A percentile compares a stretch with the other conserved stretches of the same genome.
Conservation (phyloP, 148 eudicot genomes). For the Pharnaceum exiguum region DNA sequence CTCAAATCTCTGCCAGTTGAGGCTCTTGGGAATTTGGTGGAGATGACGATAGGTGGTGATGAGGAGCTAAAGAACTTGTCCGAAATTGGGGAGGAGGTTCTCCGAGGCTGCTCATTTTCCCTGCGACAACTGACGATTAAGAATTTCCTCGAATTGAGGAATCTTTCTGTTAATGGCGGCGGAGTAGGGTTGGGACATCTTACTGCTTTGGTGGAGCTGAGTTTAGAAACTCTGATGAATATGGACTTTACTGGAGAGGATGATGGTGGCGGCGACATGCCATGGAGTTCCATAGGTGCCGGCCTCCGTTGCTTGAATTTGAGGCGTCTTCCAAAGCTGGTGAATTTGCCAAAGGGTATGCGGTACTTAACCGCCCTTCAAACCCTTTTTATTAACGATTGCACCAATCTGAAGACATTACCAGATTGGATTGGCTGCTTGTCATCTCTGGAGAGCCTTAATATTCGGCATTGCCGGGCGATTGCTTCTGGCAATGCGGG, state of each 20-base stretch:
- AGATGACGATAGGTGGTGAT: too few species aligned
- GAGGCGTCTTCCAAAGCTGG: not conserved
- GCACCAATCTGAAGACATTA: not conserved
- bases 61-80: too few species aligned
- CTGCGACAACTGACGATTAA: constrained; percentile 12
- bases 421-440: constrained; percentile 18
- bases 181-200: constrained; percentile 15
- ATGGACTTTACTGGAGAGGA: constrained; percentile 11
- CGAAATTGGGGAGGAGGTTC: too few species aligned
- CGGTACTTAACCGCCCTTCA: constrained; percentile 5
- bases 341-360: constrained; percentile 13
- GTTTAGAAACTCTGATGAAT: not conserved
- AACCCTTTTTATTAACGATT: not conserved
- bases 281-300: constrained; percentile 19
- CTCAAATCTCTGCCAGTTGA: too few species aligned
- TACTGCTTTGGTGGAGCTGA: constrained; percentile 4
- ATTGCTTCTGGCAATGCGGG: constrained; percentile 8
- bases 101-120: constrained; percentile 3
- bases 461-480: not conserved
- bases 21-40: too few species aligned
- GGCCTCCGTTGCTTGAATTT: constrained; percentile 11
- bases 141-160: not conserved
- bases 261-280: constrained; percentile 1
- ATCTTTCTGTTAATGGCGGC: too few species aligned
- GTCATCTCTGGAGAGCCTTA: constrained; percentile 6